Evolutionary conservation across 116 monocot genomes (phyloP).

Genomic region (Thalassia testudinum): DNA sequence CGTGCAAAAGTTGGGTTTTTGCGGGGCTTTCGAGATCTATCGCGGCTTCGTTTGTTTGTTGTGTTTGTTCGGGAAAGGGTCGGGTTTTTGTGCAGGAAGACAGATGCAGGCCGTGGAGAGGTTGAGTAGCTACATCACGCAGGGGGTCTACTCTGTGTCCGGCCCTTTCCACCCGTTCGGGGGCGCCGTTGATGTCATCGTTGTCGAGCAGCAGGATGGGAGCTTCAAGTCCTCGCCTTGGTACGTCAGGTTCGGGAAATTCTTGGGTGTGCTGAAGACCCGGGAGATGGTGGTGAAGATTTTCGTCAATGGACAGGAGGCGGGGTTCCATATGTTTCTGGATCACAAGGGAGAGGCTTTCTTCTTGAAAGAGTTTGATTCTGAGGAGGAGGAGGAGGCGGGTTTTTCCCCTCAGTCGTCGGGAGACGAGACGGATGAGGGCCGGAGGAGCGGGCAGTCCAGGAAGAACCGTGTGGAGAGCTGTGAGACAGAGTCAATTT

Average conservation of each 20-base stretch:
- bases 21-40: too few relatives aligned
- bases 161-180: slow-evolving; percentile 90
- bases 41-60: too few relatives aligned
- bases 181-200: slow-evolving; percentile 78
- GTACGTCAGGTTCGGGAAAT: slow-evolving; percentile 85
- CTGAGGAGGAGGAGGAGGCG: slow-evolving; percentile 11
- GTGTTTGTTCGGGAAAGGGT: neutral
- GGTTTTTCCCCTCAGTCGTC: slow-evolving; percentile 32
- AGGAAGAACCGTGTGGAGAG: slow-evolving; percentile 14
- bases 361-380: slow-evolving; percentile 32
- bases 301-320: slow-evolving; percentile 55
- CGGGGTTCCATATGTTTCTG: slow-evolving; percentile 69
- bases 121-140: slow-evolving; percentile 47
- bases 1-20: too few relatives aligned
- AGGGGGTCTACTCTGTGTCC: slow-evolving; percentile 61
- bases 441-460: slow-evolving; percentile 1
- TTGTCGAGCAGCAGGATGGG: slow-evolving; percentile 76
- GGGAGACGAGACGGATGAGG: slow-evolving; percentile 41
- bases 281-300: slow-evolving; percentile 64
- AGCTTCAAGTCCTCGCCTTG: slow-evolving; percentile 86
- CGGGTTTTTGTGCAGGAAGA: too few relatives aligned
- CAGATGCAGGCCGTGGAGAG: slow-evolving; percentile 60
- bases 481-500: slow-evolving; percentile 3
- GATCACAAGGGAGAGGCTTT: slow-evolving; percentile 76
- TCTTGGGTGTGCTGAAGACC: slow-evolving; percentile 79